Conservation (phyloP, 2,329 filamentous ascomycete genomes). For the Epichloe gansuensis region DNA sequence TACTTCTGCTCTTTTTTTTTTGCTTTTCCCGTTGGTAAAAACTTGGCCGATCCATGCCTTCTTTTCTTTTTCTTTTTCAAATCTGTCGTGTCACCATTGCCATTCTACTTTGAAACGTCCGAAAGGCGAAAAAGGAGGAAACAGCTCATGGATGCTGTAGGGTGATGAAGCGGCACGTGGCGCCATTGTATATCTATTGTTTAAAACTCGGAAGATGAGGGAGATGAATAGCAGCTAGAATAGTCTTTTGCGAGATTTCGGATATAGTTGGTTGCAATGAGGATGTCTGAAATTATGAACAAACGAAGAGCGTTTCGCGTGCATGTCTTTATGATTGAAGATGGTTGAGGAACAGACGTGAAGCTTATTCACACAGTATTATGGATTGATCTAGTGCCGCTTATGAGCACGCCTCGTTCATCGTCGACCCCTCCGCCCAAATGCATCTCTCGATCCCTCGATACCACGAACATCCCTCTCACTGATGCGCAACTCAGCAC, state of each 20-base stretch:
- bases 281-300: constrained; percentile 9
- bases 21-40: constrained; percentile 12
- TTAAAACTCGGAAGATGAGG: constrained; percentile 6
- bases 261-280: background rate
- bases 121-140: constrained; percentile 13
- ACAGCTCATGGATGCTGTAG: constrained; percentile 12
- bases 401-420: background rate
- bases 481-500: constrained; percentile 68
- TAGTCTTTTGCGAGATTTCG: background rate
- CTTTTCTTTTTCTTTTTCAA: constrained; percentile 3
- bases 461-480: constrained; percentile 64
- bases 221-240: background rate
- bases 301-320: background rate
- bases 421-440: constrained; percentile 25
- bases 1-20: constrained; percentile 10
- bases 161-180: constrained; percentile 11
- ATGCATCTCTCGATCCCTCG: constrained; percentile 38
- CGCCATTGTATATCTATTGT: constrained; percentile 21
- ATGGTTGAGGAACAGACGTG: background rate
- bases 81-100: constrained; percentile 12
- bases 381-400: background rate
- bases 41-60: background rate
- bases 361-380: no score
- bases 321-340: background rate
- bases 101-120: constrained; percentile 11